Conservation (phyloP, 176 grass and related monocot genomes). For the Musa itinerans region DNA sequence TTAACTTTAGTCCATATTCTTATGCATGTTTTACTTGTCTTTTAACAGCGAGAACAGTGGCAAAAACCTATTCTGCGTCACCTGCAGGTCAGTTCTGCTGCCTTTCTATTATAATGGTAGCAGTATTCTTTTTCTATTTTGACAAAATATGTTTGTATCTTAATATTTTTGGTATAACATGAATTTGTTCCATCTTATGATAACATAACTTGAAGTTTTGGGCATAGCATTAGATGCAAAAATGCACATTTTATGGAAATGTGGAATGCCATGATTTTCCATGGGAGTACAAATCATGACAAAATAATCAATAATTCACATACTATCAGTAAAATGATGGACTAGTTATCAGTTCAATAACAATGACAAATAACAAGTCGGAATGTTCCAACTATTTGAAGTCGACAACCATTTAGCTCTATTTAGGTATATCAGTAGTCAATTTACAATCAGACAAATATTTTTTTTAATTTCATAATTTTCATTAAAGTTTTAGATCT, state of each 20-base stretch:
- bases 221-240: background rate
- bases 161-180: no score
- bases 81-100: slow-evolving; percentile 63
- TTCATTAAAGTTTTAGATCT: no score
- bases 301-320: background rate
- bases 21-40: background rate
- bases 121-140: background rate
- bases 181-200: no score
- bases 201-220: no score
- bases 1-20: background rate
- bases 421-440: no score
- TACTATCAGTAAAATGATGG: background rate
- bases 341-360: no score
- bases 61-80: slow-evolving; percentile 95
- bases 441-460: no score
- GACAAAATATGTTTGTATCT: no score
- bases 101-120: background rate
- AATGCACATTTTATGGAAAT: background rate
- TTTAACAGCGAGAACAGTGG: slow-evolving; percentile 77
- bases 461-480: no score
- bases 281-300: background rate
- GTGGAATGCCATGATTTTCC: background rate
- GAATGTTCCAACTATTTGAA: background rate
- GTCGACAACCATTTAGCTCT: background rate
- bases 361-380: no score